Conservation (phyloP, 352 stramenopile genomes). For the Globisporangium recalcitrans region DNA sequence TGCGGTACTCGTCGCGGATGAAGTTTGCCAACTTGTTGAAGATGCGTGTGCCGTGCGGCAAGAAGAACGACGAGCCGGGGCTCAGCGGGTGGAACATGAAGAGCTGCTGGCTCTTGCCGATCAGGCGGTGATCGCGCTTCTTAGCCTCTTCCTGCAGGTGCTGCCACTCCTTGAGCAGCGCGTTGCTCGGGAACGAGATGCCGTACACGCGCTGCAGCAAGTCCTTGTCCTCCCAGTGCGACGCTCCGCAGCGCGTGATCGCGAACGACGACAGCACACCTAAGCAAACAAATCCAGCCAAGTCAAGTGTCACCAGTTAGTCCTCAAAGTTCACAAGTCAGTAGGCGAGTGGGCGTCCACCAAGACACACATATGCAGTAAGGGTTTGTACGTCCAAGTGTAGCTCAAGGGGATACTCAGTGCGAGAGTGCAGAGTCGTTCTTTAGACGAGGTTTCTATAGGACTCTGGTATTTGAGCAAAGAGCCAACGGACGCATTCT, state of each 20-base stretch:
- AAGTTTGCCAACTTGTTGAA: slow-evolving; percentile 96
- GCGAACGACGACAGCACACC: slow-evolving; percentile 92
- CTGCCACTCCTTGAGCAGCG: slow-evolving; percentile 85
- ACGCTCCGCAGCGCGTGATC: slow-evolving; percentile 92
- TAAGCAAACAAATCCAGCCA: slow-evolving; percentile 16
- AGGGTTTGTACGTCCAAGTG: slow-evolving; percentile 63
- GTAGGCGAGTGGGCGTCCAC: not conserved
- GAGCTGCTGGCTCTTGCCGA: slow-evolving; percentile 95
- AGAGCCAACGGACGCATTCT: slow-evolving; percentile 19
- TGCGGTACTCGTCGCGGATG: slow-evolving; percentile 82
- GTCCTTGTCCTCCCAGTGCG: slow-evolving; percentile 89
- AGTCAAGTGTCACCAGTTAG: not conserved
- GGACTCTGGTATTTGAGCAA: slow-evolving; percentile 27
- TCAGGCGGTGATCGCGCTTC: slow-evolving; percentile 93
- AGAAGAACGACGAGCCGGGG: slow-evolving; percentile 96
- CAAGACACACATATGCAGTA: slow-evolving; percentile 11
- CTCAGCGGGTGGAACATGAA: slow-evolving; percentile 95
- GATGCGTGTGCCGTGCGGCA: slow-evolving; percentile 96
- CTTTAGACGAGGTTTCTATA: slow-evolving; percentile 46
- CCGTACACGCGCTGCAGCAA: slow-evolving; percentile 96
- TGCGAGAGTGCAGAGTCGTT: slow-evolving; percentile 77
- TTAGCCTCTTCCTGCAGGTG: slow-evolving; percentile 93
- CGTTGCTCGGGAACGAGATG: slow-evolving; percentile 91
- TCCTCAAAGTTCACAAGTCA: not conserved
- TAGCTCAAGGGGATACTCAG: slow-evolving; percentile 66